Percentiles rank a stretch among this genome's conserved stretches.
Evolutionary conservation across 139 green algal genomes (phyloP).

Genomic region (Chlorella sp.): DNA sequence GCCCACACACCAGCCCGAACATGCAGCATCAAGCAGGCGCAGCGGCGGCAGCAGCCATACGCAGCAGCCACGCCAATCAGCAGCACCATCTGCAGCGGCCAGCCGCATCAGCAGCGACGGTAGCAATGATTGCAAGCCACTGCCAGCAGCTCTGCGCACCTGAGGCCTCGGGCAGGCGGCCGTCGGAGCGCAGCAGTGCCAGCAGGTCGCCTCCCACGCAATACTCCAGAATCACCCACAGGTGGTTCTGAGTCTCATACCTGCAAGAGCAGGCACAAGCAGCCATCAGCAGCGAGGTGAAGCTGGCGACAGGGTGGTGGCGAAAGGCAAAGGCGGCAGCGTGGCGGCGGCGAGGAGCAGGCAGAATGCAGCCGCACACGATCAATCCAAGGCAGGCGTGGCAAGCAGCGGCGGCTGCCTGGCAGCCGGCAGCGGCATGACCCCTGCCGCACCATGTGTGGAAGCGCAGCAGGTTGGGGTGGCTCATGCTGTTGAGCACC

Average conservation of each 20-base stretch:
- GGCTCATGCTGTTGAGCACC: conserved; percentile 87
- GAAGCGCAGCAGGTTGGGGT: conserved; percentile 94
- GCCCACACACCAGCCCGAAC: too few relatives aligned
- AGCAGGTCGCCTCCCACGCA: conserved; percentile 95
- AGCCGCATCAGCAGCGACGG: too few relatives aligned
- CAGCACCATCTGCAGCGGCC: too few relatives aligned
- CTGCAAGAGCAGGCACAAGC: not conserved
- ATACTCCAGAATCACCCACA: conserved; percentile 98
- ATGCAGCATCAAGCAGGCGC: too few relatives aligned
- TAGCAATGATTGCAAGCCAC: too few relatives aligned
- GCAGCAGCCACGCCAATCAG: too few relatives aligned
- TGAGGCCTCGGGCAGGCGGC: conserved; percentile 80
- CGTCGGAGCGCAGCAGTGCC: conserved; percentile 86
- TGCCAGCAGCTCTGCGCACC: not conserved
- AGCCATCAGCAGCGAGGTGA: not conserved
- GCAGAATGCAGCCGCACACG: too few relatives aligned
- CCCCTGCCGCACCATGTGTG: conserved; percentile 88
- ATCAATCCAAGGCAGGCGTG: too few relatives aligned
- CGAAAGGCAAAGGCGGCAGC: too few relatives aligned
- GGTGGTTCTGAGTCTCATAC: conserved; percentile 38
- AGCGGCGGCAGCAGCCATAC: not conserved
- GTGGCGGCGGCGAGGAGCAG: too few relatives aligned
- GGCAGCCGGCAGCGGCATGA: too few relatives aligned
- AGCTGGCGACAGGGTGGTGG: not conserved
- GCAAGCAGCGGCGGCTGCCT: not conserved